A percentile compares a stretch with the other conserved stretches of the same genome.
phyloP scores from a whole-genome alignment of 805 yeast genomes.

The Kluyveromyces lactis region DNA sequence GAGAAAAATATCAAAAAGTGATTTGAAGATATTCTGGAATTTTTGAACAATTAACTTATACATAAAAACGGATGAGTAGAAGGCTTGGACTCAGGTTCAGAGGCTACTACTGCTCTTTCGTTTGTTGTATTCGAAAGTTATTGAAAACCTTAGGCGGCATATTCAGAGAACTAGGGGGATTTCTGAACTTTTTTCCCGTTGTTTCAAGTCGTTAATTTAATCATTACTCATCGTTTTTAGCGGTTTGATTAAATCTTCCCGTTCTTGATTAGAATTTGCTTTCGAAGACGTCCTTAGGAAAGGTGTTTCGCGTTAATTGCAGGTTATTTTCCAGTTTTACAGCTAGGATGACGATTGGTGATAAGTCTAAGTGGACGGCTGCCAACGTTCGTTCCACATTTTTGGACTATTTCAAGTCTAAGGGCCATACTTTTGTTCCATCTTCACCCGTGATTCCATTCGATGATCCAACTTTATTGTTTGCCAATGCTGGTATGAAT shows the following conservation, averaged over 20 bases:
- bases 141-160: too few relatives aligned
- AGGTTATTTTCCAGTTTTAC: conserved; percentile 5
- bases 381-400: conserved; percentile 68
- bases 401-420: conserved; percentile 64
- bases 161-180: too few relatives aligned
- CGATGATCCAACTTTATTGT: conserved; percentile 93
- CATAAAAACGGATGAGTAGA: too few relatives aligned
- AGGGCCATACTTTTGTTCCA: conserved; percentile 74
- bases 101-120: too few relatives aligned
- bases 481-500: conserved; percentile 99
- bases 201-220: too few relatives aligned
- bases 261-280: too few relatives aligned
- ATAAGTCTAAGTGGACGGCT: conserved; percentile 41
- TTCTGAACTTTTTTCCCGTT: too few relatives aligned
- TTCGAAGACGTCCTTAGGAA: not conserved
- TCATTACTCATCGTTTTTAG: not conserved
- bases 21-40: too few relatives aligned
- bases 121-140: too few relatives aligned
- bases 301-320: not conserved
- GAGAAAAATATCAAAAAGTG: too few relatives aligned
- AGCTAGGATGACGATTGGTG: conserved; percentile 25
- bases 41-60: too few relatives aligned
- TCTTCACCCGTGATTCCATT: conserved; percentile 94
- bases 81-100: too few relatives aligned
- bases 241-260: not conserved